These are phyloP conservation scores for Microcos paniculata DNA, from an alignment of 345 rosid species.

Conservation along the genomic window DNA sequence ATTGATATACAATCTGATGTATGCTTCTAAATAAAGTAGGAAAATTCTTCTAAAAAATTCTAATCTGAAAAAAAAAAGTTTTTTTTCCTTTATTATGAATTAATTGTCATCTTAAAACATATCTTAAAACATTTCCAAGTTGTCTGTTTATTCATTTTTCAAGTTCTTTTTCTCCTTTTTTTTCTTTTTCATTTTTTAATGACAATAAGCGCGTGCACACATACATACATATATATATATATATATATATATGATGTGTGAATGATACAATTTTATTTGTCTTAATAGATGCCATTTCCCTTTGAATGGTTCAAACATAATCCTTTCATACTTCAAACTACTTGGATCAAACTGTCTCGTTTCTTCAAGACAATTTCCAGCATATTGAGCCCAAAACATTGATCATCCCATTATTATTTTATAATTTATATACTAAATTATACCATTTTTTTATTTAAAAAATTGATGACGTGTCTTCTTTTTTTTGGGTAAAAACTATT, in stretches of 20 bases:
- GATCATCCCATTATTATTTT: background rate
- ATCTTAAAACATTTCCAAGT: no score
- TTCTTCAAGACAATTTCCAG: background rate
- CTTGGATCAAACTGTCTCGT: background rate
- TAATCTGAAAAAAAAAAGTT: no score
- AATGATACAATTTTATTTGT: background rate
- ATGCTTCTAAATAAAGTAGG: constrained; percentile 9
- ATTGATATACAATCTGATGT: background rate
- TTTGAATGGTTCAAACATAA: background rate
- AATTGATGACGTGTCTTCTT: background rate
- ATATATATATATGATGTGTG: no score
- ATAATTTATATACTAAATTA: background rate
- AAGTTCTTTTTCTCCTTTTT: no score
- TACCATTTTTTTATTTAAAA: no score
- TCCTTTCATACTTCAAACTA: background rate
- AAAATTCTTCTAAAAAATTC: background rate
- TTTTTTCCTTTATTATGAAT: no score
- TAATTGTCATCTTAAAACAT: no score
- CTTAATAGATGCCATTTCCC: background rate
- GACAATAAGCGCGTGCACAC: no score
- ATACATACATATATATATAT: no score
- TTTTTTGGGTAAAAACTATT: background rate
- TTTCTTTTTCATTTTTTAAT: no score
- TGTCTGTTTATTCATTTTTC: no score
- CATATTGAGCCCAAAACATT: background rate